Evolutionary conservation across 257 asterid genomes (phyloP).

Genomic region (Jacaranda mimosifolia): DNA sequence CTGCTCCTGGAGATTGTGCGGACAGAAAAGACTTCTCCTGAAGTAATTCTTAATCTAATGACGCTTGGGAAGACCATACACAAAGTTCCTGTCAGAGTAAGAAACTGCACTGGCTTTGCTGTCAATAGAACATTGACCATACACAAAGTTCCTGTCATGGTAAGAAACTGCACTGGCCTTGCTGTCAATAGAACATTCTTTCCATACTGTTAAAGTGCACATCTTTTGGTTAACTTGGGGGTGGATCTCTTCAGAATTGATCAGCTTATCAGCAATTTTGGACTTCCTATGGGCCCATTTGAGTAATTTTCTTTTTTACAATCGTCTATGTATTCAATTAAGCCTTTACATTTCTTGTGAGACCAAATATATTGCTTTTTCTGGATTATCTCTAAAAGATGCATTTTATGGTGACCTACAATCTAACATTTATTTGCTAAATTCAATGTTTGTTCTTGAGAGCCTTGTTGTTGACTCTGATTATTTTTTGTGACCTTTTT

Average conservation of each 20-base stretch:
- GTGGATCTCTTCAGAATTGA: constrained; percentile 76
- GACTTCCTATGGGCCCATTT: constrained; percentile 77
- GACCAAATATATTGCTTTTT: neutral
- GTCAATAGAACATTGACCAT: constrained; percentile 68
- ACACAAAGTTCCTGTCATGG: no score
- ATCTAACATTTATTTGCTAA: neutral
- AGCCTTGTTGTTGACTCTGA: neutral
- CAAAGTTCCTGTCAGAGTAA: no score
- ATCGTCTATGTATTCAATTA: no score
- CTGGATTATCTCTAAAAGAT: neutral
- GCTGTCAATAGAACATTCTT: constrained; percentile 67
- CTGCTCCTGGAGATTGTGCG: constrained; percentile 51
- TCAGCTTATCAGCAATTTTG: constrained; percentile 57
- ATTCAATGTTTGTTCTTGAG: neutral
- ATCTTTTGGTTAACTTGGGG: constrained; percentile 60
- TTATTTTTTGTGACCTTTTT: neutral
- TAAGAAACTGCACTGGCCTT: no score
- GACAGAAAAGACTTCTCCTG: no score
- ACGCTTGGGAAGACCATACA: no score
- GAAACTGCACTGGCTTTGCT: no score
- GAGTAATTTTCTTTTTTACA: constrained; percentile 60
- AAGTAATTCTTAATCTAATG: no score
- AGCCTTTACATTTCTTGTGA: constrained; percentile 14
- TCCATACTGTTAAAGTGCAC: constrained; percentile 69
- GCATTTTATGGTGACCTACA: neutral